Conservation (phyloP, 257 asterid genomes). For the Nicotiana attenuata region DNA sequence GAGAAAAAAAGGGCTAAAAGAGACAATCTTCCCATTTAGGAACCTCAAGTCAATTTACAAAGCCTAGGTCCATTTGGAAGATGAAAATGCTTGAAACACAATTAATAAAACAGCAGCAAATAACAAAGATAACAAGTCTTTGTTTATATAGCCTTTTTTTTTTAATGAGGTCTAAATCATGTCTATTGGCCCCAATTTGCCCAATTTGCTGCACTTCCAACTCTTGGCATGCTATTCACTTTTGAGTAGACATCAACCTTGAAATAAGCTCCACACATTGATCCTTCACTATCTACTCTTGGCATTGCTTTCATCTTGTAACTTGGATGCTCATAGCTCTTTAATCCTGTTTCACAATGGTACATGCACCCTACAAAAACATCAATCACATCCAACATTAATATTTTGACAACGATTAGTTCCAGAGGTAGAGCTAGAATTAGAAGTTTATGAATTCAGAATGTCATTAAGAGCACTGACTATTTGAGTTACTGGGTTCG, state of each 20-base stretch:
- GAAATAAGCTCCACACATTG: conserved; percentile 84
- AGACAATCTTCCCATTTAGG: background rate
- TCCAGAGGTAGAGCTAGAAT: too few species aligned
- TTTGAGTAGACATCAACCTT: conserved; percentile 64
- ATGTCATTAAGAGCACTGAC: too few species aligned
- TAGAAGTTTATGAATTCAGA: too few species aligned
- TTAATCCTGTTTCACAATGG: conserved; percentile 78
- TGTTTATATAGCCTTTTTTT: background rate
- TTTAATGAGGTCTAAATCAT: conserved; percentile 15
- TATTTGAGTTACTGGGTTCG: too few species aligned
- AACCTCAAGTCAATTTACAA: background rate
- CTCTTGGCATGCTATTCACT: conserved; percentile 81
- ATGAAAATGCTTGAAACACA: background rate
- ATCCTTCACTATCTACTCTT: conserved; percentile 89
- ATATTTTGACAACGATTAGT: too few species aligned
- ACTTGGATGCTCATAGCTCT: conserved; percentile 88
- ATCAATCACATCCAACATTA: background rate
- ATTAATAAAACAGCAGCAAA: background rate
- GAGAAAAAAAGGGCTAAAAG: too few species aligned
- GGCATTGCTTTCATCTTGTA: conserved; percentile 95
- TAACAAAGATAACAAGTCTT: background rate
- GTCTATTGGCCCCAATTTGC: conserved; percentile 23
- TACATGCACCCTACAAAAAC: conserved; percentile 68
- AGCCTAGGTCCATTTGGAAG: background rate
- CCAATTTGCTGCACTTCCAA: conserved; percentile 95